Conservation (phyloP, 1,139 yeast species). For the Nakaseomyces uthaithaninus region DNA sequence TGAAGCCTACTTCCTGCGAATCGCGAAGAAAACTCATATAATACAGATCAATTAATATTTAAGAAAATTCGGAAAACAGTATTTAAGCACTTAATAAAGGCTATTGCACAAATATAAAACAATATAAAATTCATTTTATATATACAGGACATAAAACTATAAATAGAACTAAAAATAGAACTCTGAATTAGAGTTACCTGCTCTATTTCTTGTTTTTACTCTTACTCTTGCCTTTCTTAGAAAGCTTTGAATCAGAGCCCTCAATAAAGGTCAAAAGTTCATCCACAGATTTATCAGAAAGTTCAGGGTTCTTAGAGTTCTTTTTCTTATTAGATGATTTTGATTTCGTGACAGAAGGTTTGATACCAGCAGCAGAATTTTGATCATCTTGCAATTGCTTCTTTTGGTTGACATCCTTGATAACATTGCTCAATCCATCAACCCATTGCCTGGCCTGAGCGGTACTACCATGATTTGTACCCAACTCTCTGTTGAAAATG, state of each 20-base stretch:
- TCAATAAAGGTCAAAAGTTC: constrained; percentile 62
- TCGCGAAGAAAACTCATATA: no score
- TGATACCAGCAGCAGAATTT: constrained; percentile 14
- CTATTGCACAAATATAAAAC: background rate
- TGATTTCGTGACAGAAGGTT: constrained; percentile 9
- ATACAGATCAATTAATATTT: no score
- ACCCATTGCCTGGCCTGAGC: constrained; percentile 49
- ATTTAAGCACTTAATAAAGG: background rate
- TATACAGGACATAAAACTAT: constrained; percentile 8
- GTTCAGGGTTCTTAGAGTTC: constrained; percentile 41
- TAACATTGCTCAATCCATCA: constrained; percentile 35
- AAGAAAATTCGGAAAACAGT: no score
- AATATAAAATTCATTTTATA: constrained; percentile 2
- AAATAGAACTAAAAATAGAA: no score
- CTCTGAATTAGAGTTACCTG: no score
- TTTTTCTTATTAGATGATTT: constrained; percentile 23
- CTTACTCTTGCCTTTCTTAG: constrained; percentile 28
- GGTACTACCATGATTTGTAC: constrained; percentile 30
- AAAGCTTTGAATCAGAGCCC: constrained; percentile 34
- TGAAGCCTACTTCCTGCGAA: no score
- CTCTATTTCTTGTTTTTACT: constrained; percentile 20
- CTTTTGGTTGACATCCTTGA: constrained; percentile 25
- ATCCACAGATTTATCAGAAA: constrained; percentile 56
- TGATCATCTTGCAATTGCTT: constrained; percentile 24
- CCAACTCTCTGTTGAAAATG: constrained; percentile 48